A percentile compares a stretch with the other conserved stretches of the same genome.
Evolutionary conservation across 129 eudicot species (phyloP).

Genomic region (Lactuca saligna): DNA sequence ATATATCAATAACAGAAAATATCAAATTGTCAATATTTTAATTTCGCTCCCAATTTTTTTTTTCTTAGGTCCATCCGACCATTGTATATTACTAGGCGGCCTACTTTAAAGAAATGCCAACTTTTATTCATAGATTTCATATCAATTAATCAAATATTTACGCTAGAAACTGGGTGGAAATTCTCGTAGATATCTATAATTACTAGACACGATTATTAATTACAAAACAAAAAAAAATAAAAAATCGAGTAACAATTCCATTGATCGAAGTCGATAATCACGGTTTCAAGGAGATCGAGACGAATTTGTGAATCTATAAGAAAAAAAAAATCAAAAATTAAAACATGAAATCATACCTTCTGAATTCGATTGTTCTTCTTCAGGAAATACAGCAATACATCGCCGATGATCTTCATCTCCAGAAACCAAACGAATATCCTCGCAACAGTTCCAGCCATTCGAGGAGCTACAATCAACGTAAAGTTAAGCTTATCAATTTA

Average conservation of each 20-base stretch:
- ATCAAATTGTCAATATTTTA: neutral
- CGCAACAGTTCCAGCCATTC: constrained; percentile 76
- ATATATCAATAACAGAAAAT: neutral
- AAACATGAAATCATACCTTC: constrained; percentile 47
- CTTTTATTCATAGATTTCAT: neutral
- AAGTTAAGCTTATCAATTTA: neutral
- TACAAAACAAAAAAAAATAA: neutral
- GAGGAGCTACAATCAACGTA: constrained; percentile 54
- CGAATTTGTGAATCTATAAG: neutral
- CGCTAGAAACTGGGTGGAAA: neutral
- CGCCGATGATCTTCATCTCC: constrained; percentile 65
- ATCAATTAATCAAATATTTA: neutral
- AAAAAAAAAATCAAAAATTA: neutral
- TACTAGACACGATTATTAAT: neutral
- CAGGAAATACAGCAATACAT: constrained; percentile 54
- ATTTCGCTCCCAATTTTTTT: neutral
- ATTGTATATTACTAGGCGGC: neutral
- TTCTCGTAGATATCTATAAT: neutral
- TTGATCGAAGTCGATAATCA: neutral
- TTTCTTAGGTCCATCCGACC: neutral
- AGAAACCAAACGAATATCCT: constrained; percentile 67
- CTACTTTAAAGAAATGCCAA: neutral
- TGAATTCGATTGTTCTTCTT: constrained; percentile 73
- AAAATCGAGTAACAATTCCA: neutral
- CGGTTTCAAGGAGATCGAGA: neutral